Evolutionary conservation across 441 rosid genomes (phyloP), one percentile per base, ranked within the genome.

Genomic region (Metrosideros polymorpha): DNA sequence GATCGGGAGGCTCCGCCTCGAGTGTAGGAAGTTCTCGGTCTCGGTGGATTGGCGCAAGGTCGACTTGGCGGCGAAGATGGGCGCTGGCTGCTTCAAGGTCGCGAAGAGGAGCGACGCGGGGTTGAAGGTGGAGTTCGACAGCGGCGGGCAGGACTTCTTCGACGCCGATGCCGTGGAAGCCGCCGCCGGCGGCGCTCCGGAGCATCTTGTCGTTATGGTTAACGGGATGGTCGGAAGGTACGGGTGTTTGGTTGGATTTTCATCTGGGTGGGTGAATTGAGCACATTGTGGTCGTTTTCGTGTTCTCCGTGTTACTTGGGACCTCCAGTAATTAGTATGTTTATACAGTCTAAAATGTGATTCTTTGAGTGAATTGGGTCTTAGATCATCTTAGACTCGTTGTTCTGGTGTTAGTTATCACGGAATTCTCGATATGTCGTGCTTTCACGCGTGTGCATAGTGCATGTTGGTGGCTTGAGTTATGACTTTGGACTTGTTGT

Each of bases 161-260:
- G 91, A 91, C 85, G 89, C 93, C 42, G 90, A 82, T 7, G 87
- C 89, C 42, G 90, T 87, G 88, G 89, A 89, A 45, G 83, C 94
- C 5, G n/a, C 17, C 10, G 55, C 43, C 9, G 54, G 86, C 22
- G 89, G 84, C 82, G 90, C 90, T n/a, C 95, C 97, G 2, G 95
- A 93, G 75, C 99, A 97, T 92, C 95, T 97, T 54, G 97, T 97
- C 9, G 87, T 97, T 87, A 95, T 97, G 99, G 97, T 97, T 82
- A 95, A 95, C 86, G 99, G 99, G 52, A 91, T 97, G 85, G 56
- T 91, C 53, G 98, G 98, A 50, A 97, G 99, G 98, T 97, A 91
- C 19, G n/a, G 42, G 6, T 27, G 10, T 59, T 27, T 54, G 3
- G 30, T 25, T n/a, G 42, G 84, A 53, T 39, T 22, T 83, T 52